Evolutionary conservation across 768 basidiomycete species (phyloP).

Genomic region (Pisolithus marmoratus): DNA sequence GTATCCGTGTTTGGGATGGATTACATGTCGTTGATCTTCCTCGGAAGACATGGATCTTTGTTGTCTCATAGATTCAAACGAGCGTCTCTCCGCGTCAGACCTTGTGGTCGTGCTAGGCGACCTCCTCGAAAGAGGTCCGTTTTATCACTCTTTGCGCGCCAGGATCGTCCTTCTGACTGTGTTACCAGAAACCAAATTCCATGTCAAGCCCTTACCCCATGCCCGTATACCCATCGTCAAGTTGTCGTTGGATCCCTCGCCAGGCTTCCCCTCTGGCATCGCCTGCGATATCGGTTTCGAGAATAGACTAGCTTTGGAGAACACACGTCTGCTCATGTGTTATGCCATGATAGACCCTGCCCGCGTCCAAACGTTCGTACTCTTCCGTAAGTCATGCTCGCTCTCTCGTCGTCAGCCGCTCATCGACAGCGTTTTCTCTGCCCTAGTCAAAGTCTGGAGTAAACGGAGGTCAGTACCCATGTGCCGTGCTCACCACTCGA

Average conservation of each 20-base stretch:
- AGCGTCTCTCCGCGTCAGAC: conserved; percentile 75
- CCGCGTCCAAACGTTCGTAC: conserved; percentile 86
- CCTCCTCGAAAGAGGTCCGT: conserved; percentile 85
- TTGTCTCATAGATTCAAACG: conserved; percentile 87
- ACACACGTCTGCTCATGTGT: conserved; percentile 91
- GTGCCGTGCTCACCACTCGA: neutral
- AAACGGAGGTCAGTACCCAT: conserved; percentile 64
- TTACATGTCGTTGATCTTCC: conserved; percentile 7
- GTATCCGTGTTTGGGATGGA: conserved; percentile 14
- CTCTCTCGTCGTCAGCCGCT: conserved; percentile 5
- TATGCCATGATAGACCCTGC: conserved; percentile 97
- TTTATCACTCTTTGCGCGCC: conserved; percentile 1
- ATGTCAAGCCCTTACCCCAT: conserved; percentile 93
- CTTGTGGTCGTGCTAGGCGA: conserved; percentile 92
- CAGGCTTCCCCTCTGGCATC: conserved; percentile 77
- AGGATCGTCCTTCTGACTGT: conserved; percentile 9
- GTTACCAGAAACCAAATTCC: conserved; percentile 81
- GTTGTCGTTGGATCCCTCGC: conserved; percentile 84
- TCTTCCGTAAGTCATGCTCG: conserved; percentile 75
- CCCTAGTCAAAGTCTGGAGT: conserved; percentile 95
- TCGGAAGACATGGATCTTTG: conserved; percentile 94
- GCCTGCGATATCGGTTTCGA: conserved; percentile 99
- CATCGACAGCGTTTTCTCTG: conserved; percentile 4
- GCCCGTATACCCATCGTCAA: conserved; percentile 99
- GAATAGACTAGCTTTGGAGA: conserved; percentile 94